These are phyloP conservation scores for Iris macrosiphon DNA, from an alignment of 106 monocot species.

Conservation along the genomic window DNA sequence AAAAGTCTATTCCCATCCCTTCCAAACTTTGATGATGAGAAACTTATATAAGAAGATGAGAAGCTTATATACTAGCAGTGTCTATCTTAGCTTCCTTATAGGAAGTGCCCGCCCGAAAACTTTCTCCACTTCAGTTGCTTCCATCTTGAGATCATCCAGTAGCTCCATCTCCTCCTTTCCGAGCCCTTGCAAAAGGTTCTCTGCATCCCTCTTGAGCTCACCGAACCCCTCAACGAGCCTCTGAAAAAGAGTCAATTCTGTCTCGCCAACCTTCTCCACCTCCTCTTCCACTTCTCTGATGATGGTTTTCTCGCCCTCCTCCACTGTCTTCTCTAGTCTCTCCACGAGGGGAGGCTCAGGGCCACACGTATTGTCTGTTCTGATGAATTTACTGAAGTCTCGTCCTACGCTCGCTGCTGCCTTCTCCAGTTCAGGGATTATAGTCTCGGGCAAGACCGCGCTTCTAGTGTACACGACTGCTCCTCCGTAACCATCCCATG, in stretches of 20 bases:
- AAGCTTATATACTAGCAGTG: too few species aligned
- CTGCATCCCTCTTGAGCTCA: slow-evolving; percentile 47
- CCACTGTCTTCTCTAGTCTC: slow-evolving; percentile 87
- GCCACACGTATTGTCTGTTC: slow-evolving; percentile 80
- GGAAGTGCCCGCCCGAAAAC: slow-evolving; percentile 64
- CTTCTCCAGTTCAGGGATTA: slow-evolving; percentile 73
- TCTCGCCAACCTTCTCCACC: slow-evolving; percentile 53
- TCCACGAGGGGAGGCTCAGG: slow-evolving; percentile 90
- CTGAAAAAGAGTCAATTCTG: slow-evolving; percentile 51
- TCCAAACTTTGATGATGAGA: too few species aligned
- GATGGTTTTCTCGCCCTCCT: slow-evolving; percentile 79
- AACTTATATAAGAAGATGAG: too few species aligned
- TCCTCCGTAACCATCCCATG: slow-evolving; percentile 97
- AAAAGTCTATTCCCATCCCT: too few species aligned
- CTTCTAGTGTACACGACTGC: slow-evolving; percentile 83
- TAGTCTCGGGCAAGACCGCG: slow-evolving; percentile 51
- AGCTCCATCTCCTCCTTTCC: slow-evolving; percentile 87
- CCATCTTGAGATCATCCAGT: slow-evolving; percentile 73
- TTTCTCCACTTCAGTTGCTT: slow-evolving; percentile 73
- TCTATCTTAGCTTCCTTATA: slow-evolving; percentile 73
- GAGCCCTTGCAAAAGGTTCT: slow-evolving; percentile 55
- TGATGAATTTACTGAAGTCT: slow-evolving; percentile 78
- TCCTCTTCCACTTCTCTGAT: slow-evolving; percentile 79
- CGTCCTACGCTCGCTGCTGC: slow-evolving; percentile 60
- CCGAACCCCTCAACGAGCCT: slow-evolving; percentile 48